phyloP scores from a whole-genome alignment of 2,329 filamentous ascomycete species.

The Keithomyces neogunnii region DNA sequence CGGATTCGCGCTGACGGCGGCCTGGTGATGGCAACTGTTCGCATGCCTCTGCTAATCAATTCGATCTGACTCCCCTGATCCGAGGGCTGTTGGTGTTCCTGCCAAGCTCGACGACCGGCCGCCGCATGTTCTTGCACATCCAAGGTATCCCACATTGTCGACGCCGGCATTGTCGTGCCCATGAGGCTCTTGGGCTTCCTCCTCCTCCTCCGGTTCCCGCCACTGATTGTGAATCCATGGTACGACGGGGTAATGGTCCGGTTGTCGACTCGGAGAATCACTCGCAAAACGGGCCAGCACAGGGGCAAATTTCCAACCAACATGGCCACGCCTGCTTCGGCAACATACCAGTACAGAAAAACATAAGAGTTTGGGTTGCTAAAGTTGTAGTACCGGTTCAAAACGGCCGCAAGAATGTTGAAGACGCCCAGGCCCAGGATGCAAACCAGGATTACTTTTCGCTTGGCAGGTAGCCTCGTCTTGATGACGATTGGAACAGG shows the following conservation, averaged over 20 bases:
- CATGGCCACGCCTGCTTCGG: constrained; percentile 50
- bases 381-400: constrained; percentile 57
- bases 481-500: constrained; percentile 35
- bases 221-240: constrained; percentile 11
- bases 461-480: constrained; percentile 26
- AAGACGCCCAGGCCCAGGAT: constrained; percentile 50
- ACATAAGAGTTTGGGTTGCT: constrained; percentile 43
- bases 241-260: constrained; percentile 16
- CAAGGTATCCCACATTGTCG: constrained; percentile 20
- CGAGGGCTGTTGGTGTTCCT: background rate
- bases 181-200: constrained; percentile 8
- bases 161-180: constrained; percentile 11
- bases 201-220: constrained; percentile 7
- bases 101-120: background rate
- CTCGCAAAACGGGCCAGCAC: constrained; percentile 47
- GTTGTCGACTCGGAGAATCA: constrained; percentile 21
- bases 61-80: constrained; percentile 22
- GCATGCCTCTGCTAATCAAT: constrained; percentile 14
- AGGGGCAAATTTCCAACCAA: constrained; percentile 54
- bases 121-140: constrained; percentile 16
- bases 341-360: constrained; percentile 53
- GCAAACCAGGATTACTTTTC: constrained; percentile 44
- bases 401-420: constrained; percentile 45
- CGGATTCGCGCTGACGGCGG: constrained; percentile 9
- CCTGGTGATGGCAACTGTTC: constrained; percentile 7